A percentile compares a stretch with the other conserved stretches of the same genome.
These are phyloP conservation scores for Globisporangium paddicum DNA, from an alignment of 352 stramenopile genomes.

Conservation along the genomic window DNA sequence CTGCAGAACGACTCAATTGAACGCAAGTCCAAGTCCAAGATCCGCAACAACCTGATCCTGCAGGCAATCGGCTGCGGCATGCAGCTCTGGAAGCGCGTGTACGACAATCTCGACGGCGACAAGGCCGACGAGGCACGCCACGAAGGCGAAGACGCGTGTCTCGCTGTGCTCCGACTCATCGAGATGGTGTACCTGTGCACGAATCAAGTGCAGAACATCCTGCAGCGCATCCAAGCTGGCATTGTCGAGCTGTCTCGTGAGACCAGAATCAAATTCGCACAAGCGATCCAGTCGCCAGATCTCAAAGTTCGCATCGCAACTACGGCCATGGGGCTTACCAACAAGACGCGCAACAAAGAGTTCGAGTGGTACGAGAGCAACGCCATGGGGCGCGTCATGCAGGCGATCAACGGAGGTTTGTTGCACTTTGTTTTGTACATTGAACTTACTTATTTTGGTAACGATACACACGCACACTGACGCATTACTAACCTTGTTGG, in stretches of 20 bases:
- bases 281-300: conserved; percentile 51
- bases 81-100: conserved; percentile 65
- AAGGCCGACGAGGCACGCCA: conserved; percentile 20
- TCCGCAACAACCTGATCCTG: conserved; percentile 72
- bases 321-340: conserved; percentile 67
- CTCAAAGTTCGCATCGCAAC: conserved; percentile 58
- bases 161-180: conserved; percentile 60
- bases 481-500: not conserved
- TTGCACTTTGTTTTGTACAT: conserved; percentile 2
- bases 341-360: conserved; percentile 72
- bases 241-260: conserved; percentile 44
- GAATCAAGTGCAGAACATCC: conserved; percentile 64
- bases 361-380: conserved; percentile 82
- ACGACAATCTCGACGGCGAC: conserved; percentile 31
- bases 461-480: not conserved
- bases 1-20: conserved; percentile 42
- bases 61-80: conserved; percentile 46
- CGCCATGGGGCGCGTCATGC: conserved; percentile 48
- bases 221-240: conserved; percentile 62
- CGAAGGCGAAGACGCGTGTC: conserved; percentile 59
- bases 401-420: conserved; percentile 50
- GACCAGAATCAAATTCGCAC: conserved; percentile 56
- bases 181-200: conserved; percentile 81
- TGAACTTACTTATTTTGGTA: not conserved
- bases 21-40: conserved; percentile 32